Percentiles rank a stretch among this genome's conserved stretches.
phyloP scores from a whole-genome alignment of 2,329 filamentous ascomycete genomes.

The Onygenales sp. region DNA sequence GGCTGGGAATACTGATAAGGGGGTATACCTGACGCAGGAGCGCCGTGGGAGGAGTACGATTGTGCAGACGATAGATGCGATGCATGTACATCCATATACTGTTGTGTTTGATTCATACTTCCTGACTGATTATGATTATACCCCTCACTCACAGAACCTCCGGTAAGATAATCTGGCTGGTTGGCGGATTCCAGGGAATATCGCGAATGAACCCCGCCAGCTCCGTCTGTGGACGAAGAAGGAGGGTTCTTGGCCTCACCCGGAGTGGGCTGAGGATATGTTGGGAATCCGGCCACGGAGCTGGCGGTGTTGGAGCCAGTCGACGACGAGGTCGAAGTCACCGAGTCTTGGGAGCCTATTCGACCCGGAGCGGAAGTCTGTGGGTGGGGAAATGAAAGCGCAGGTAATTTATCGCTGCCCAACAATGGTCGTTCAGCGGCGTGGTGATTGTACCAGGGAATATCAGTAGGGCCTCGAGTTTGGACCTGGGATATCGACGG shows the following conservation, averaged over 20 bases:
- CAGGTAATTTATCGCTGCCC: conserved; percentile 66
- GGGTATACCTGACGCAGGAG: conserved; percentile 61
- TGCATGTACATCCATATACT: conserved; percentile 76
- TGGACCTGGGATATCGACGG: conserved; percentile 77
- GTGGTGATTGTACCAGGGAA: conserved; percentile 60
- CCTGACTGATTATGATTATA: conserved; percentile 33
- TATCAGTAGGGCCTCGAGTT: conserved; percentile 66
- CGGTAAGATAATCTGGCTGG: conserved; percentile 24
- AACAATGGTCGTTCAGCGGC: conserved; percentile 54
- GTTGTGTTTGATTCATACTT: conserved; percentile 71
- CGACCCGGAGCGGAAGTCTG: conserved; percentile 60
- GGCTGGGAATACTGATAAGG: conserved; percentile 72
- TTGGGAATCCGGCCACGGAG: conserved; percentile 48
- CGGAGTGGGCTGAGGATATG: conserved; percentile 41
- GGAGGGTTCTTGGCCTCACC: conserved; percentile 62
- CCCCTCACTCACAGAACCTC: conserved; percentile 27
- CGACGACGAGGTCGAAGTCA: conserved; percentile 32
- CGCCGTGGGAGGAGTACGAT: conserved; percentile 64
- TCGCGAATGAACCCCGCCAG: conserved; percentile 33
- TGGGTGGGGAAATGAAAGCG: conserved; percentile 59
- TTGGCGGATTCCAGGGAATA: conserved; percentile 26
- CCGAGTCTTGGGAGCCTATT: conserved; percentile 59
- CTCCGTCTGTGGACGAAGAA: conserved; percentile 44
- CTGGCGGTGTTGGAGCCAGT: conserved; percentile 41
- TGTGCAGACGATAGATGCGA: conserved; percentile 70